Base-by-base conservation (phyloP, 176 grass and related monocot species). In the Zizania latifolia region DNA sequence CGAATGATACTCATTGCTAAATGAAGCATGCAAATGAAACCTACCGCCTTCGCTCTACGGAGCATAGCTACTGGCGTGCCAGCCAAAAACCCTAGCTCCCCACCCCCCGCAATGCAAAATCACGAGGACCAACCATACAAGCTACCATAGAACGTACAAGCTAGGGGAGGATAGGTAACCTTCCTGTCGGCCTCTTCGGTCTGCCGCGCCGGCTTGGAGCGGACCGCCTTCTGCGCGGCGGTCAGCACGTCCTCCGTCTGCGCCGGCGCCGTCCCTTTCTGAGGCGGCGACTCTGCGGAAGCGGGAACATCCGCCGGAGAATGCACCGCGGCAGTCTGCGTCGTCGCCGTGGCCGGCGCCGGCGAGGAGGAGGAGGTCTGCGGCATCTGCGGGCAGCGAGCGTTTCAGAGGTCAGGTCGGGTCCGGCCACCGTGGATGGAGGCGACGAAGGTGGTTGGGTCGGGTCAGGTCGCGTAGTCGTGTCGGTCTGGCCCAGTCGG, bases 101-200 rank as follows among this genome's bases (percentile, higher is more conserved):
- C 58, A 21, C 3, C 19, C n/a, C 29, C 30, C 21, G 8, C 56
- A 72, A 71, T 11, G 56, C 78, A n/a, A 36, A 34, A 28, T 28
- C 57, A 63, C 23, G 14, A 10, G 36, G 7, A 0, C n/a, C n/a
- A n/a, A n/a, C n/a, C n/a, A n/a, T n/a, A n/a, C n/a, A n/a, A n/a
- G n/a, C n/a, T n/a, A 4, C 28, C 8, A 1, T n/a, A n/a, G 2
- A 58, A 58, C 2, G 56, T 6, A 11, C n/a, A 55, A 9, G 19
- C 8, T 13, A 30, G 9, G n/a, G n/a, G n/a, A n/a, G n/a, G n/a
- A n/a, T n/a, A n/a, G n/a, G n/a, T n/a, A 23, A 87, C 84, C 89
- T 84, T 84, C 48, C 84, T 84, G 46, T 84, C 84, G 58, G 81
- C 10, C 50, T 91, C 89, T 19, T 87, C 88, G 8, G 76, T 8